phyloP scores from a whole-genome alignment of 176 grass and related monocot species.

The Eragrostis curvula region DNA sequence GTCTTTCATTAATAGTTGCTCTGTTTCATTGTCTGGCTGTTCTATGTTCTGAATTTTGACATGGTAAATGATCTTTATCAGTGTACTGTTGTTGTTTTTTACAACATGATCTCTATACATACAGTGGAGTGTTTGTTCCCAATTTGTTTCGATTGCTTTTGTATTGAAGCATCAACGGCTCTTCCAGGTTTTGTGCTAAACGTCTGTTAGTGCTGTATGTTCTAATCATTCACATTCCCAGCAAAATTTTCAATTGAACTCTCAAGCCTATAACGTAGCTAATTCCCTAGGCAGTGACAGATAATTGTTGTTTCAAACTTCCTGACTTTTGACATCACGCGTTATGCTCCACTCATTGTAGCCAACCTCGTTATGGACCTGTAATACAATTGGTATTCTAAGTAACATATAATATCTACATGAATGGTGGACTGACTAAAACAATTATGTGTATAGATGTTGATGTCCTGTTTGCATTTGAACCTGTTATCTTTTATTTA shows the following conservation, averaged over 20 bases:
- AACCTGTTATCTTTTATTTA: too few species aligned
- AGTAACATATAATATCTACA: not conserved
- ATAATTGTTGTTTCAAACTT: constrained; percentile 17
- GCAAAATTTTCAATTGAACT: not conserved
- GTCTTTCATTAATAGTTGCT: not conserved
- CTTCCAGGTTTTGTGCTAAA: not conserved
- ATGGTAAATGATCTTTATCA: not conserved
- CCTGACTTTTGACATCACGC: not conserved
- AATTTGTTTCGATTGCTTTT: not conserved
- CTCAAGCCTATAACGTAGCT: too few species aligned
- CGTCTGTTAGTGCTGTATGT: not conserved
- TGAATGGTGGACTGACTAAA: not conserved
- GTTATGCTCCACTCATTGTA: not conserved
- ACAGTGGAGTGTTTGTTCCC: not conserved
- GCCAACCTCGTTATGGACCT: too few species aligned
- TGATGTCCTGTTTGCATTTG: too few species aligned
- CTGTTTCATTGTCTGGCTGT: not conserved
- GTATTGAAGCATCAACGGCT: not conserved
- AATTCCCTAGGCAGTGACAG: too few species aligned
- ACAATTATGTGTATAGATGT: too few species aligned
- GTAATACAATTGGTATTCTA: not conserved
- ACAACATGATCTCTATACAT: too few species aligned
- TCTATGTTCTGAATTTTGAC: too few species aligned
- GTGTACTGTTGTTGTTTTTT: constrained; percentile 1
- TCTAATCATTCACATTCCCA: not conserved